Evolutionary conservation across 106 monocot genomes (phyloP), one percentile per base, ranked within the genome.

Genomic region (Amphibolis antarctica): DNA sequence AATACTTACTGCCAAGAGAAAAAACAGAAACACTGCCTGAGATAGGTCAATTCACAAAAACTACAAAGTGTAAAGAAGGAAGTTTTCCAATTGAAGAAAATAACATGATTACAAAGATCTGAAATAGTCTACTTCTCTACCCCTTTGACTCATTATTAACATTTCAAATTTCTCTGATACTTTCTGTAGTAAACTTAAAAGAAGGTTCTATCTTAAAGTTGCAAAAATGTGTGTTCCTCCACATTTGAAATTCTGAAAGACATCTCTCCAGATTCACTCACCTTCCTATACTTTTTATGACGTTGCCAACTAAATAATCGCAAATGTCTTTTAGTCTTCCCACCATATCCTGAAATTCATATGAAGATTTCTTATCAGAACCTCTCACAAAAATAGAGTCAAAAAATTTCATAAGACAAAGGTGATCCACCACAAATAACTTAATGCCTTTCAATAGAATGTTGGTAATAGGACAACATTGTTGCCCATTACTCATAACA

Each of bases 251-350:
- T 42, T 42, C 60, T 42, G 36, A 44, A 14, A 9, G n/a, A 42
- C 9, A 5, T 46, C 6, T 63, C 17, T 44, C n/a, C 44, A 46
- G 24, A 46, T 5, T 31, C 25, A 46, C 22, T 27, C 42, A 63
- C 21, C 46, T 63, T 63, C 44, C 15, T 45, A 14, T 46, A 14
- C 24, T 12, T 63, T 31, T 63, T 63, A 31, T 7, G 23, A 6
- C 46, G 46, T 15, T 63, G 24, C 63, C 63, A 63, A 46, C 63
- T 63, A 46, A 22, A 63, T 26, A 63, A 63, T 63, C 63, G 26
- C 46, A 46, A 10, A 17, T 3, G 63, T 15, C 46, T 63, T 26
- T 5, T 47, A 9, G 44, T 23, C 20, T 46, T 22, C 0, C 27
- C 43, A 43, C 36, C 61, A 42, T 7, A 19, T 17, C 10, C n/a